Percentiles rank a stretch among this genome's conserved stretches.
These are phyloP conservation scores for Ustilago esculenta DNA, from an alignment of 1,284 basidiomycete species.

Conservation along the genomic window DNA sequence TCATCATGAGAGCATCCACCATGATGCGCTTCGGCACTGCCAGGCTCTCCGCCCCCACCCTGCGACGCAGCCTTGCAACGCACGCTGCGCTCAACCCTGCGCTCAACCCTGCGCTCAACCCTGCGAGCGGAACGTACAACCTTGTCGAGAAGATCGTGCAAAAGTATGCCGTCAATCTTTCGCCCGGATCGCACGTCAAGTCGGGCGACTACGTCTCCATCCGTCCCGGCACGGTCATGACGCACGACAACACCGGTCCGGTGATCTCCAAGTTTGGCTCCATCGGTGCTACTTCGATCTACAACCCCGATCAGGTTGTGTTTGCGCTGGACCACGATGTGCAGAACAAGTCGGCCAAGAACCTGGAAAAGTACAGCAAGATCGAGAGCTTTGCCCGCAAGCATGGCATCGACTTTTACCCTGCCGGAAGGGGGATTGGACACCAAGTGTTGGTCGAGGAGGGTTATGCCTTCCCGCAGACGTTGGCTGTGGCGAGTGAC, in stretches of 20 bases:
- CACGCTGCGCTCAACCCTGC: conserved; percentile 36
- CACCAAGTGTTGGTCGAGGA: conserved; percentile 66
- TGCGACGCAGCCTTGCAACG: conserved; percentile 38
- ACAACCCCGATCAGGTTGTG: conserved; percentile 84
- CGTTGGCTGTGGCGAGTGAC: conserved; percentile 79
- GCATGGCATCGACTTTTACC: conserved; percentile 93
- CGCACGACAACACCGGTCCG: conserved; percentile 88
- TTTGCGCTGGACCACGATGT: conserved; percentile 99
- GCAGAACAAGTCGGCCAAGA: conserved; percentile 93
- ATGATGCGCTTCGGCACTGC: conserved; percentile 33
- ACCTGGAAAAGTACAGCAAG: conserved; percentile 88
- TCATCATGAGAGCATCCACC: conserved; percentile 33
- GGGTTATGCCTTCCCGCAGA: conserved; percentile 66
- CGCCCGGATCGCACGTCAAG: conserved; percentile 73
- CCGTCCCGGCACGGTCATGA: conserved; percentile 86
- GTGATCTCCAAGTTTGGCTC: conserved; percentile 92
- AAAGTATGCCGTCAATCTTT: conserved; percentile 90
- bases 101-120: conserved; percentile 28
- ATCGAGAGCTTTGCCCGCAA: conserved; percentile 91
- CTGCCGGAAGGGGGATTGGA: conserved; percentile 96
- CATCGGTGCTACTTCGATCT: conserved; percentile 87
- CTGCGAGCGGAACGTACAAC: conserved; percentile 31
- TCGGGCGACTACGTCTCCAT: conserved; percentile 99
- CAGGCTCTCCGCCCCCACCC: conserved; percentile 8
- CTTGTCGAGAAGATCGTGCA: conserved; percentile 98